phyloP scores from a whole-genome alignment of 2,329 filamentous ascomycete species.

The Penicillium oxalicum region DNA sequence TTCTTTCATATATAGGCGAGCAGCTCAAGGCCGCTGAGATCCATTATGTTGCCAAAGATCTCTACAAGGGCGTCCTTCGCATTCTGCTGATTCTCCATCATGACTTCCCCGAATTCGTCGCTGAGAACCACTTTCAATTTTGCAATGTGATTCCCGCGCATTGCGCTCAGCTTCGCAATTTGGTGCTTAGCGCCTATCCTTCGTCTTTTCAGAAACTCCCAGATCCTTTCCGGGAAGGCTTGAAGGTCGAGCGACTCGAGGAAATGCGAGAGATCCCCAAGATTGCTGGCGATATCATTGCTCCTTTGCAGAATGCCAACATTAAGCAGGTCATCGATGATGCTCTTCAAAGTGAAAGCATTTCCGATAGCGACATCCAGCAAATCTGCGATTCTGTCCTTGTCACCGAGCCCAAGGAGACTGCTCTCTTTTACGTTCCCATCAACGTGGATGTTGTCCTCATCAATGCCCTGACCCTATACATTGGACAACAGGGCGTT shows the following conservation, averaged over 20 bases:
- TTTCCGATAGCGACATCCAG: constrained; percentile 63
- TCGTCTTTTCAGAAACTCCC: constrained; percentile 64
- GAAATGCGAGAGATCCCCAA: constrained; percentile 64
- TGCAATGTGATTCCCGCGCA: constrained; percentile 75
- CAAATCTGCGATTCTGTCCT: constrained; percentile 70
- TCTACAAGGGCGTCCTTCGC: constrained; percentile 78
- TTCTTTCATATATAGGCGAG: constrained; percentile 70
- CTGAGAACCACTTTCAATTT: constrained; percentile 76
- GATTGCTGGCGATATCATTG: constrained; percentile 57
- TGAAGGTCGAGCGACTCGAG: constrained; percentile 71
- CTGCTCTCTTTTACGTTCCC: constrained; percentile 60
- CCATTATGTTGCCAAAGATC: constrained; percentile 65
- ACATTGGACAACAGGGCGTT: constrained; percentile 70
- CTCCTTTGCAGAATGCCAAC: constrained; percentile 42
- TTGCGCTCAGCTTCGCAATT: constrained; percentile 80
- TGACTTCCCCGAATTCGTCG: constrained; percentile 89
- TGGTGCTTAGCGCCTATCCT: constrained; percentile 76
- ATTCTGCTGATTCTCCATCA: constrained; percentile 82
- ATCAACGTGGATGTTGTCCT: constrained; percentile 64
- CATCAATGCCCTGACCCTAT: constrained; percentile 76
- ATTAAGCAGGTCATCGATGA: constrained; percentile 51
- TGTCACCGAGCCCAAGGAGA: constrained; percentile 52
- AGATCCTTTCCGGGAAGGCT: constrained; percentile 64
- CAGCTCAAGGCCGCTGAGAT: constrained; percentile 69
- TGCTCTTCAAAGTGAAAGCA: constrained; percentile 52